phyloP scores from a whole-genome alignment of 768 basidiomycete species.

The Kwoniella mangroviensis region DNA sequence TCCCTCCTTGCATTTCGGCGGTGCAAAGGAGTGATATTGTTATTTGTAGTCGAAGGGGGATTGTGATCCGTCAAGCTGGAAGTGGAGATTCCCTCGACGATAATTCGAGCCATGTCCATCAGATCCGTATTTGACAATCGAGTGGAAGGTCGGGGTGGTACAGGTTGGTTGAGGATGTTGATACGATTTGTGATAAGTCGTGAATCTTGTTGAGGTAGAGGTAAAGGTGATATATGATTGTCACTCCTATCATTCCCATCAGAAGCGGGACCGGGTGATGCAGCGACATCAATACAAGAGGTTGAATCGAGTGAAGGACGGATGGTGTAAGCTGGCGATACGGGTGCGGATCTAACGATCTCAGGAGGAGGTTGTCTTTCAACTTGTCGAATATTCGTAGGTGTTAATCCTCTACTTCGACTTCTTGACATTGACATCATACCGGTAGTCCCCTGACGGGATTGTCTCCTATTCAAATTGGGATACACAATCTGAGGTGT shows the following conservation, averaged over 20 bases:
- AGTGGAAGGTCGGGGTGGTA: neutral
- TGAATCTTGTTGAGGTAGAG: neutral
- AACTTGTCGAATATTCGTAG: conserved; percentile 12
- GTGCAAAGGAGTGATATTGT: neutral
- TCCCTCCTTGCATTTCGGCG: conserved; percentile 3
- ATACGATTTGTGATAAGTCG: neutral
- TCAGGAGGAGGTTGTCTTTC: conserved; percentile 23
- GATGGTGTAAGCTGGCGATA: conserved; percentile 13
- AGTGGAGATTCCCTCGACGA: conserved; percentile 2
- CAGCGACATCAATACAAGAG: neutral
- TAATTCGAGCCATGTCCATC: conserved; percentile 14
- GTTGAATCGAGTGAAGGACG: neutral
- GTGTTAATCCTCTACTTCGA: conserved; percentile 21
- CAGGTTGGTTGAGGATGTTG: conserved; percentile 11
- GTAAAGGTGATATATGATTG: neutral
- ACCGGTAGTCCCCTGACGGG: neutral
- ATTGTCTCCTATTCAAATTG: neutral
- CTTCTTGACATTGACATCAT: neutral
- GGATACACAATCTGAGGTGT: neutral
- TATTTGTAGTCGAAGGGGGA: neutral
- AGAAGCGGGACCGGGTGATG: neutral
- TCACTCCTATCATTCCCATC: neutral
- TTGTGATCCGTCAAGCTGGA: neutral
- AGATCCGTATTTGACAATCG: neutral
- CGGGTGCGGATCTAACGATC: conserved; percentile 15